These are phyloP conservation scores for Xylariaceae sp. DNA, from an alignment of 2,329 filamentous ascomycete genomes.

Conservation along the genomic window DNA sequence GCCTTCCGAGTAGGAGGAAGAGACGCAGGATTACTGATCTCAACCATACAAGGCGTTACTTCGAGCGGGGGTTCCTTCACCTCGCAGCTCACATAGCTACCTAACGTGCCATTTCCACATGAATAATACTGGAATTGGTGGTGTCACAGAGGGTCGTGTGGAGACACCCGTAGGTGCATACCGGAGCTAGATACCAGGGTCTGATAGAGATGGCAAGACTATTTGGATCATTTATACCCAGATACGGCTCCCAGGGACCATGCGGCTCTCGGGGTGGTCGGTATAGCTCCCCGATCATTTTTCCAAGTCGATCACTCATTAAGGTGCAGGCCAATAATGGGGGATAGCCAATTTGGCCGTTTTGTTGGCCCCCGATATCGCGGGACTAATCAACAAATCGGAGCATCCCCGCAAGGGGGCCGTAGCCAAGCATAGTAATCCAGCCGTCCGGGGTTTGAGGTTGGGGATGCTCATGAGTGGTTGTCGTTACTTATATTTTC, in stretches of 20 bases:
- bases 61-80: not conserved
- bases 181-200: not conserved
- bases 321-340: not conserved
- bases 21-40: not conserved
- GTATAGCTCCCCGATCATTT: slow-evolving; percentile 10
- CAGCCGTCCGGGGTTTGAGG: slow-evolving; percentile 9
- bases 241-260: not conserved
- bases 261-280: slow-evolving; percentile 12
- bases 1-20: not conserved
- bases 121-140: not conserved
- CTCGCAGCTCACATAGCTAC: not conserved
- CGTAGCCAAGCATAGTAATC: slow-evolving; percentile 15
- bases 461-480: not conserved
- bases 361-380: slow-evolving; percentile 21
- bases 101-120: not conserved
- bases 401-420: slow-evolving; percentile 17
- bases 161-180: not conserved
- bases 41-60: not conserved
- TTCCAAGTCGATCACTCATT: not conserved
- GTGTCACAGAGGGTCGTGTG: not conserved
- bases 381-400: slow-evolving; percentile 20
- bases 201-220: not conserved
- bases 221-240: not conserved
- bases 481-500: no score
- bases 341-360: slow-evolving; percentile 1